Evolutionary conservation across 306 rosid species (phyloP), one percentile per base, ranked within the genome.

Genomic region (Mimosa bimucronata): DNA sequence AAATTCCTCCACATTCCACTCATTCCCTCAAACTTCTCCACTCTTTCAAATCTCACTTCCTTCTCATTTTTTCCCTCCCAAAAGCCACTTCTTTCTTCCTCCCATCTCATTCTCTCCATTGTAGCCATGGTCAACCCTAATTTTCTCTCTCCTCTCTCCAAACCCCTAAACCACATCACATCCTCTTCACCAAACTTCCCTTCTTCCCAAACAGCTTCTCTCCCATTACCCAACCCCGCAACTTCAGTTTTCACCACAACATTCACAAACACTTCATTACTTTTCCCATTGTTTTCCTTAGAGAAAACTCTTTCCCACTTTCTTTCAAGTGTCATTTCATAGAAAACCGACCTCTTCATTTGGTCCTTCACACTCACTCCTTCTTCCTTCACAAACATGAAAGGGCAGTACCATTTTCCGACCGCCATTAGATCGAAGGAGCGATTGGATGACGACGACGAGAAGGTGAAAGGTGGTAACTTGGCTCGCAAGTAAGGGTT

Each of bases 371-470:
- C 9, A 5, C 37, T 61, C 38, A 61, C 67, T 28, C 34, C 67
- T 28, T 61, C 38, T 61, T 61, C 67, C 67, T 61, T 61, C 38
- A 61, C 67, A 61, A 61, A 61, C 38, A 61, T 61, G 67, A 61
- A 61, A 13, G 67, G 67, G 67, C 82, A 66, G 14, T 92, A 82
- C 94, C 94, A 92, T 45, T 86, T 86, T 1, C 94, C 97, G 6
- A 90, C 71, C 2, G 37, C 50, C 53, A 87, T 45, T 10, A 81
- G 12, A 9, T 80, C 73, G 2, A 86, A 85, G 5, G 86, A 86
- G 25, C 53, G 10, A 40, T 60, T 11, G 6, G 38, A 28, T 5
- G 67, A 28, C 25, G 67, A 28, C 25, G 67, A 61, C 18, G 87
- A 23, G 34, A 73, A 87, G 25, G 76, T 25, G 53, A 91, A 81